A percentile compares a stretch with the other conserved stretches of the same genome.
Conservation (phyloP, 2,329 filamentous ascomycete species). For the Biscogniauxia marginata region DNA sequence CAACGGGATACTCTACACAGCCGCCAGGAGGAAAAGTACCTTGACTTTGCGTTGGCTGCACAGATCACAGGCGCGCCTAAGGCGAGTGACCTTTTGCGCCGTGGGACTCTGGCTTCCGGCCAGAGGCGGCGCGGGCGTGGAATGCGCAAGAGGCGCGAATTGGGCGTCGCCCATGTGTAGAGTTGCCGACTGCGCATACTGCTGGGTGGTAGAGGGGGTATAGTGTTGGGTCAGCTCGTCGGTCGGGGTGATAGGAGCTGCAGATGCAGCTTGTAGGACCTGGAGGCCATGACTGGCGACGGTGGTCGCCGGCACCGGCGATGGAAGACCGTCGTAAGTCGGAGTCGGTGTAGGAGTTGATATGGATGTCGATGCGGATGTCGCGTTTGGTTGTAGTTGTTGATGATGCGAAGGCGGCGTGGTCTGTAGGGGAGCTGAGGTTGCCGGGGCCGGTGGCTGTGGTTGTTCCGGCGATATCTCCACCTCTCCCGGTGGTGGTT, state of each 20-base stretch:
- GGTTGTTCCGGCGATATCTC: conserved; percentile 5
- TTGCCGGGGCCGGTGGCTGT: conserved; percentile 1
- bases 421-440: conserved; percentile 6
- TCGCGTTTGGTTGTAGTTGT: not conserved
- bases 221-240: conserved; percentile 15
- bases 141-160: conserved; percentile 16
- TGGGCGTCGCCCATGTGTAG: conserved; percentile 29
- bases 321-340: conserved; percentile 21
- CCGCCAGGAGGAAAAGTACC: too few species aligned
- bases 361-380: not conserved
- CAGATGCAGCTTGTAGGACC: conserved; percentile 30
- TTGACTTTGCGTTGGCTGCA: conserved; percentile 63
- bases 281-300: conserved; percentile 33
- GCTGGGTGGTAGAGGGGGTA: conserved; percentile 22
- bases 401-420: not conserved
- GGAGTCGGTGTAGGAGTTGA: not conserved
- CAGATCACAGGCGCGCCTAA: conserved; percentile 60
- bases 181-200: conserved; percentile 34
- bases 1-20: conserved; percentile 10
- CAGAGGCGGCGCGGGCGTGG: conserved; percentile 4
- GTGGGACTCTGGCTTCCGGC: not conserved
- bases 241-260: conserved; percentile 19
- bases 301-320: conserved; percentile 17
- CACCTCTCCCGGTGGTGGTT: conserved; percentile 18
- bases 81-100: conserved; percentile 49